Percentiles rank a stretch among this genome's conserved stretches.
Conservation (phyloP, 169 alveolate genomes). For the Theileria orientalis region DNA sequence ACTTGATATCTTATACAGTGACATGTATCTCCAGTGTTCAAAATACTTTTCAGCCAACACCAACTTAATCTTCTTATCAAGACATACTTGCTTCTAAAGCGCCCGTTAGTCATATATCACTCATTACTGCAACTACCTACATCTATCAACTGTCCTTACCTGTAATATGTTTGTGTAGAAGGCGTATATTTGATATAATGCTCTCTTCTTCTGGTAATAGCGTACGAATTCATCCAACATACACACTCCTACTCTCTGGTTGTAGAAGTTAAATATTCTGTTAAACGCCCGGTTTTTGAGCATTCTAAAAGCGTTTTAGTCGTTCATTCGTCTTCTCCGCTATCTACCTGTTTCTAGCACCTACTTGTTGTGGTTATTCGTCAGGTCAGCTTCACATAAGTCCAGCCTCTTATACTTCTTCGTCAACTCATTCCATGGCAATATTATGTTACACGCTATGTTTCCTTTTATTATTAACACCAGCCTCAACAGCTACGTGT, state of each 20-base stretch:
- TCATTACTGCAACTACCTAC: neutral
- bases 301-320: no score
- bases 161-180: no score
- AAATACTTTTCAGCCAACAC: neutral
- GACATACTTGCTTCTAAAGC: neutral
- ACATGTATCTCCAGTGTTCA: neutral
- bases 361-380: neutral
- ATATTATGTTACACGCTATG: neutral
- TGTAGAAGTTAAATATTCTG: no score
- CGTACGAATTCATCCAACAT: no score
- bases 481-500: neutral
- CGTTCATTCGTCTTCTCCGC: no score
- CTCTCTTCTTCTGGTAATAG: no score
- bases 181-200: no score
- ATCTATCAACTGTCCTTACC: no score
- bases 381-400: neutral
- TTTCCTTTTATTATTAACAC: neutral
- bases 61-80: neutral
- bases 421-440: neutral
- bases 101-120: neutral
- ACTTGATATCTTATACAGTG: neutral
- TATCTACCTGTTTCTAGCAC: no score
- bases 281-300: no score
- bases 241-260: no score
- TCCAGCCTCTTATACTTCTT: slow-evolving; percentile 11